Conservation (phyloP, 768 basidiomycete genomes). For the Tricholoma bakamatsutake region DNA sequence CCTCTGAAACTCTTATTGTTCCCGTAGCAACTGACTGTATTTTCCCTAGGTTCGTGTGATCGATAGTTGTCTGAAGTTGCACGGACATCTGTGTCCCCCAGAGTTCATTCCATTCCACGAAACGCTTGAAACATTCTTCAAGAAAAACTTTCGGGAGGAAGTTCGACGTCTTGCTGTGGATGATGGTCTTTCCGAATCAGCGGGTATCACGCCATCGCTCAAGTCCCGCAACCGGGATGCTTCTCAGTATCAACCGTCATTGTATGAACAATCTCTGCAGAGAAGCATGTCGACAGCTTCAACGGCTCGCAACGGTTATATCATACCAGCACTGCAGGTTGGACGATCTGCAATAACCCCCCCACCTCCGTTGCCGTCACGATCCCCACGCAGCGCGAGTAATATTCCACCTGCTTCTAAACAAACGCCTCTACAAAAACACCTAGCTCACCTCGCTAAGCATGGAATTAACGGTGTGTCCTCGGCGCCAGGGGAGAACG, state of each 20-base stretch:
- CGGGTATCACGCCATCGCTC: conserved; percentile 28
- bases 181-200: conserved; percentile 44
- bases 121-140: conserved; percentile 81
- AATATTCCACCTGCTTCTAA: conserved; percentile 30
- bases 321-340: conserved; percentile 49
- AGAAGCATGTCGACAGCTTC: conserved; percentile 42
- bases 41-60: conserved; percentile 65
- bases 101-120: conserved; percentile 94
- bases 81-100: conserved; percentile 73
- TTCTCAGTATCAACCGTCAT: conserved; percentile 40
- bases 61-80: conserved; percentile 78
- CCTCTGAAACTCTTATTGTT: neutral
- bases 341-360: conserved; percentile 39
- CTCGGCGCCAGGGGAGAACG: conserved; percentile 64
- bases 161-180: conserved; percentile 67
- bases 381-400: conserved; percentile 25
- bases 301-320: conserved; percentile 35
- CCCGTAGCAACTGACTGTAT: neutral
- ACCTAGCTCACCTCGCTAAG: conserved; percentile 74
- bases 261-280: conserved; percentile 45
- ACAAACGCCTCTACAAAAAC: conserved; percentile 73
- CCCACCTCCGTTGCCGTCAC: conserved; percentile 39
- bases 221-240: conserved; percentile 29
- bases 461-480: conserved; percentile 82
- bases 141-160: conserved; percentile 79